Base-by-base conservation (phyloP, 805 yeast genomes). In the Zygosaccharomyces lentus region DNA sequence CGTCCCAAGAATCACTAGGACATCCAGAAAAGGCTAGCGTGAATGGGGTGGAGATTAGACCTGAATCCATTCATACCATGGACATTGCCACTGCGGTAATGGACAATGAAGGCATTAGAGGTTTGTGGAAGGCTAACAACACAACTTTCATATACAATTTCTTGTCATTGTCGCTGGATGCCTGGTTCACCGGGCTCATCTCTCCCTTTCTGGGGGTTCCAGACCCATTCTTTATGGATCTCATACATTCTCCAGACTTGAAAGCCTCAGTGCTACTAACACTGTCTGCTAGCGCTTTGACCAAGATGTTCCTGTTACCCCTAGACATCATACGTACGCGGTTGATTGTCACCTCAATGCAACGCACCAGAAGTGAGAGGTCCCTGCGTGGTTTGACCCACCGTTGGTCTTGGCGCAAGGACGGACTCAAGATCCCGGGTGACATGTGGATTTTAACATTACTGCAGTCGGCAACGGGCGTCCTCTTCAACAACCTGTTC, bases 131-230 rank as follows among this genome's bases (percentile, higher is more conserved):
- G 57, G 87, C 89, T 9, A 75, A 81, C 34, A 84, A 86, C 60
- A 84, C 96, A 2, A 75, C 95, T 0, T 91, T 89, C 57, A 72
- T 93, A 15, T 76, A 84, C 60, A 83, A 77, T 44, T 84, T 95
- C 0, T 70, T 88, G 15, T 78, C 83, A 2, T 78, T 81, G 40
- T 84, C 96, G 0, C 68, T 89, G 37, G 91, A 87, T 59, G 87
- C 96, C 1, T 90, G 98, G 97, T 73, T 89, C 39, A 84, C 95
- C 0, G 96, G 96, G 3, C 78, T 90, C 51, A 61, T 89, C 6
- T 82, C 96, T 4, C 93, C 96, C 2, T 68, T 87, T 37, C 64
- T 86, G 43, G 83, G 85, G 15, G 78, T 88, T 25, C 96, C 96
- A 0, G 97, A 90, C 61, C 96, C 96, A 2, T 80, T 81, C 50